Percentiles rank a stretch among this genome's conserved stretches.
Evolutionary conservation across 2,329 filamentous ascomycete species (phyloP).

Genomic region (Tolypocladium sp.): DNA sequence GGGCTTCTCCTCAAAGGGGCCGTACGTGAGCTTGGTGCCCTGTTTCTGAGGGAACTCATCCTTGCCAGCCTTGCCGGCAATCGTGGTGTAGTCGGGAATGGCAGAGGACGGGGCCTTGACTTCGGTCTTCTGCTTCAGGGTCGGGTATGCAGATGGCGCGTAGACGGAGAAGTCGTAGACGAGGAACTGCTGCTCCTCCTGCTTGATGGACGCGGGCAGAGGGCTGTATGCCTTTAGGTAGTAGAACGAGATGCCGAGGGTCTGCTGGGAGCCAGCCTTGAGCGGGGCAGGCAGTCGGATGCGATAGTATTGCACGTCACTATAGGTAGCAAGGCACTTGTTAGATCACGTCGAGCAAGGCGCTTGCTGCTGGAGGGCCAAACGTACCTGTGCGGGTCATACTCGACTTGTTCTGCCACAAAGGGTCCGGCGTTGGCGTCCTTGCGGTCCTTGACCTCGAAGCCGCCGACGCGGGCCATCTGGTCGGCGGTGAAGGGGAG

Average conservation of each 20-base stretch:
- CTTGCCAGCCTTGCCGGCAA: slow-evolving; percentile 50
- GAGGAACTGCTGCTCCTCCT: slow-evolving; percentile 81
- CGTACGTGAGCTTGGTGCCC: slow-evolving; percentile 81
- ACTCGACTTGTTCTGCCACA: slow-evolving; percentile 57
- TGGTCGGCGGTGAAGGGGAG: slow-evolving; percentile 72
- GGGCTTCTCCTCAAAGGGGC: slow-evolving; percentile 75
- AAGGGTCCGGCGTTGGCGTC: slow-evolving; percentile 60
- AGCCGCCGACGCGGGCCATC: slow-evolving; percentile 68
- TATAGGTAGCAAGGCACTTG: slow-evolving; percentile 21
- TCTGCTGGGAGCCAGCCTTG: slow-evolving; percentile 67
- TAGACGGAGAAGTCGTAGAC: slow-evolving; percentile 81
- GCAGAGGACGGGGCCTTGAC: slow-evolving; percentile 74
- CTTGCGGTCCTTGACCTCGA: slow-evolving; percentile 93
- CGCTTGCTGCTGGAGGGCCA: not conserved
- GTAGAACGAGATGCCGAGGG: slow-evolving; percentile 79
- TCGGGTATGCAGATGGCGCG: slow-evolving; percentile 72
- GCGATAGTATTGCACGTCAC: slow-evolving; percentile 72
- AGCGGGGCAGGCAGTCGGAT: slow-evolving; percentile 72
- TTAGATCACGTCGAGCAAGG: not conserved
- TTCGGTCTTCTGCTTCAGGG: slow-evolving; percentile 93
- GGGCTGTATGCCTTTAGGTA: slow-evolving; percentile 70
- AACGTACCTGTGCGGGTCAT: slow-evolving; percentile 48
- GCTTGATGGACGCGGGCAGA: slow-evolving; percentile 72
- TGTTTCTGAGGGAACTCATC: slow-evolving; percentile 68
- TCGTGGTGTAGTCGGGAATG: slow-evolving; percentile 76